Evolutionary conservation across 148 eudicot species (phyloP).

Genomic region (Nepenthes mirabilis): DNA sequence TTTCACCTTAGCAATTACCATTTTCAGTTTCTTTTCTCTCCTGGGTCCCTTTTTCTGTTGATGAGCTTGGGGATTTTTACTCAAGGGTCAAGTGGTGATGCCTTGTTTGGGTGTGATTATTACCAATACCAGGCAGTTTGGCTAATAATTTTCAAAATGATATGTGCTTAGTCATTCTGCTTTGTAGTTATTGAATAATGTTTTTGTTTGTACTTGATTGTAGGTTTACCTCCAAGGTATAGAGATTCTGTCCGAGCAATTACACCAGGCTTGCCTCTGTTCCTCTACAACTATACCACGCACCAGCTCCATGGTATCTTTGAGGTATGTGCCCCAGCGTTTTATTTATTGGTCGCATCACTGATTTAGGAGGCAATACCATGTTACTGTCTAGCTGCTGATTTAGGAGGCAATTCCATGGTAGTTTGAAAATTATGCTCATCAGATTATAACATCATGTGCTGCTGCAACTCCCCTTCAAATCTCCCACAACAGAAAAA

Average conservation of each 20-base stretch:
- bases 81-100: no score
- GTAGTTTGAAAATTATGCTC: not conserved
- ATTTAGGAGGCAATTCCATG: not conserved
- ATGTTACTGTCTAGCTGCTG: not conserved
- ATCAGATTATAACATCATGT: no score
- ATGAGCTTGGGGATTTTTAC: no score
- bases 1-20: no score
- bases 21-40: no score
- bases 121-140: no score
- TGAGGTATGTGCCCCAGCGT: constrained; percentile 46
- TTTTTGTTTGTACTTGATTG: constrained; percentile 5
- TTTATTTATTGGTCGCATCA: not conserved
- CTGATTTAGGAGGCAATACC: not conserved
- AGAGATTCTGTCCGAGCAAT: constrained; percentile 97
- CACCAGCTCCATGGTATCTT: constrained; percentile 96
- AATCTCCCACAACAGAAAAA: no score
- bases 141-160: not conserved
- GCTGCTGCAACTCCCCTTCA: no score
- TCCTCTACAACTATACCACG: constrained; percentile 95
- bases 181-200: not conserved
- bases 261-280: constrained; percentile 94
- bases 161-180: not conserved
- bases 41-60: no score
- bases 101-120: no score
- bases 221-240: constrained; percentile 96